Base-by-base conservation (phyloP, 2,329 filamentous ascomycete species). In the Metarhizium anisopliae region DNA sequence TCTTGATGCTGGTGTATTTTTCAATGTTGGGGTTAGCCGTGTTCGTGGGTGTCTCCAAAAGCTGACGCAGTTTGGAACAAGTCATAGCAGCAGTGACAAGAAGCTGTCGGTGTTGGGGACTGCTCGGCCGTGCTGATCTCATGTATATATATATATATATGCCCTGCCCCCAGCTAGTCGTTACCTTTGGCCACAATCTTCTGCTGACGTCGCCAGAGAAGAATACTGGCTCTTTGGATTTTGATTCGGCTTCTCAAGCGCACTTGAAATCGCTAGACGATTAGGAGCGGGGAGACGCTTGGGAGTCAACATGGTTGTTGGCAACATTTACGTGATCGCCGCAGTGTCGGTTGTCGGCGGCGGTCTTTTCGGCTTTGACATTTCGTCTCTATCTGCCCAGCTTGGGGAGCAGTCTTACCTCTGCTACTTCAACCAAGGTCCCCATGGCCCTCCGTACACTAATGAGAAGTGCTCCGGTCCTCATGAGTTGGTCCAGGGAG, bases 361-460 rank as follows among this genome's bases (percentile, higher is more conserved):
- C 57, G 70, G 68, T 60, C 67, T 74, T 52, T 80, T 80, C 64
- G 89, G 88, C 62, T 91, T 91, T 67, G 88, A 91, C 71, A 82
- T 83, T 57, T 77, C 76, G 38, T 81, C 79, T 55, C 79, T 82
- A 71, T 78, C 77, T 3, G 80, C 79, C 56, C 66, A 68, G 61
- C 59, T 67, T 29, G 65, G 66, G 50, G 67, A 68, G 60, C 67
- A 71, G 52, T 67, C 68, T 25, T 72, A 72, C 54, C 65, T 64
- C 43, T 72, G 70, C 54, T 72, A 72, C 56, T 72, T 72, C 60
- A 72, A 72, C 54, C 67, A 72, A 32, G 69, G 68, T 0, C 66
- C 66, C 4, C 58, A 66, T 1, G 66, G 67, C 0, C 69, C 69
- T 1, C 68, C 69, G 0, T 68, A 65, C 47, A 61, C 55, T 13